phyloP scores from a whole-genome alignment of 371 early-diverging fungal genomes.

The Mortierella sp. region DNA sequence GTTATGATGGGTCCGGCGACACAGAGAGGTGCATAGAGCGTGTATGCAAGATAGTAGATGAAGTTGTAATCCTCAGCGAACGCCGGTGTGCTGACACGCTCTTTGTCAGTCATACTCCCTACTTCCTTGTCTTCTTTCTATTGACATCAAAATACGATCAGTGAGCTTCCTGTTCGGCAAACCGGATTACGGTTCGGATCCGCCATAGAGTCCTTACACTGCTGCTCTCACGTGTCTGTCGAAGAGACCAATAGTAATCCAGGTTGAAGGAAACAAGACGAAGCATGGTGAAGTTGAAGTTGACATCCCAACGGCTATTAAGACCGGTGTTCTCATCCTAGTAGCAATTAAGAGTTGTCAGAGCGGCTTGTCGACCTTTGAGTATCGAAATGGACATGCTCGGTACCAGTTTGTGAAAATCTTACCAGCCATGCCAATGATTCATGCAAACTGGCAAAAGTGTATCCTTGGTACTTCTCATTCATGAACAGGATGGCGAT shows the following conservation, averaged over 20 bases:
- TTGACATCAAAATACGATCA: background rate
- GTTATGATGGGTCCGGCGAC: conserved; percentile 96
- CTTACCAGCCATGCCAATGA: conserved; percentile 76
- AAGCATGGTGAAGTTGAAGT: conserved; percentile 90
- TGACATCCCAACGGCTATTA: conserved; percentile 84
- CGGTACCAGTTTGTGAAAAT: background rate
- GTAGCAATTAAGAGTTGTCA: background rate
- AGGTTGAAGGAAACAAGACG: conserved; percentile 90
- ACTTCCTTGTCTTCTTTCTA: conserved; percentile 60
- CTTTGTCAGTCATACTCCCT: conserved; percentile 61
- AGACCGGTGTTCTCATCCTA: conserved; percentile 72
- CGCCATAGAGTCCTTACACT: background rate
- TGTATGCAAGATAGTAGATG: conserved; percentile 79
- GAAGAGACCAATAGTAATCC: conserved; percentile 89
- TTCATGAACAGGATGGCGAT: conserved; percentile 79
- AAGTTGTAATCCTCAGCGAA: conserved; percentile 76
- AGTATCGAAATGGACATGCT: background rate
- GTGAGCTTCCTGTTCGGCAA: too few species aligned
- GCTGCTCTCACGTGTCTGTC: conserved; percentile 30
- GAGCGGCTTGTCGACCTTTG: conserved; percentile 2
- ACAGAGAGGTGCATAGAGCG: conserved; percentile 90
- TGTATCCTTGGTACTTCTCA: conserved; percentile 76
- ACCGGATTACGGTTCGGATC: background rate
- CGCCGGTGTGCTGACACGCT: conserved; percentile 68
- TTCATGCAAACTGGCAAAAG: conserved; percentile 65